Conservation (phyloP, 169 alveolate species). For the Eimeria brunetti region DNA sequence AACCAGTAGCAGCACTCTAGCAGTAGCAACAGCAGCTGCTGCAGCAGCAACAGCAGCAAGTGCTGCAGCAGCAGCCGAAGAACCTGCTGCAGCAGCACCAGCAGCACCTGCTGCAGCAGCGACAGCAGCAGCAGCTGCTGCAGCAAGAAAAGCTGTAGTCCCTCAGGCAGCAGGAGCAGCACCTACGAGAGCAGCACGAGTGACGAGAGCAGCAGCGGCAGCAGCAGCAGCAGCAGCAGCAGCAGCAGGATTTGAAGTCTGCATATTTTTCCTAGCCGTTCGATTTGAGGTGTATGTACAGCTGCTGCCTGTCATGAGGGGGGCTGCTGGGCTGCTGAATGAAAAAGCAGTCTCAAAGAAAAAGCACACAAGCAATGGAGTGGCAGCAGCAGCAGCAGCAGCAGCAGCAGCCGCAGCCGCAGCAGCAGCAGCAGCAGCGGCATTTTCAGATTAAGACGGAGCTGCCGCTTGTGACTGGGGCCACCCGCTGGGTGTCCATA, state of each 20-base stretch:
- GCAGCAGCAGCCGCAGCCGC: constrained; percentile 19
- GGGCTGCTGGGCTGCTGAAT: not conserved
- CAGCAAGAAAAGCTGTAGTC: not conserved
- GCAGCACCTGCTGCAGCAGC: not conserved
- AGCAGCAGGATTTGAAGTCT: not conserved
- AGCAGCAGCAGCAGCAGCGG: constrained; percentile 21
- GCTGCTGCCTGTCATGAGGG: not conserved
- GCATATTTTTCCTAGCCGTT: not conserved
- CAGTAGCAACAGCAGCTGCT: constrained; percentile 13
- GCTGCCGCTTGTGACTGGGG: constrained; percentile 26
- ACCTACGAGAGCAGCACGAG: not conserved
- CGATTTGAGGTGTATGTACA: not conserved
- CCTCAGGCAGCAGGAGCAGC: not conserved
- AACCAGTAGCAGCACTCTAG: not conserved
- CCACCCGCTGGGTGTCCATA: not conserved
- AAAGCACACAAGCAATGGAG: not conserved
- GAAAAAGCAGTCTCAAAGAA: not conserved
- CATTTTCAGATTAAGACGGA: not conserved
- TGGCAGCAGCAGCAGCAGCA: constrained; percentile 18
- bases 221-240: not conserved
- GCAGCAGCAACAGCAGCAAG: constrained; percentile 18
- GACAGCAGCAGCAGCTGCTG: not conserved
- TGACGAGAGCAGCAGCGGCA: not conserved
- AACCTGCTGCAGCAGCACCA: not conserved
- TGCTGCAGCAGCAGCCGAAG: not conserved